phyloP scores from a whole-genome alignment of 2,329 filamentous ascomycete species.

The Cladosporium colombiae region DNA sequence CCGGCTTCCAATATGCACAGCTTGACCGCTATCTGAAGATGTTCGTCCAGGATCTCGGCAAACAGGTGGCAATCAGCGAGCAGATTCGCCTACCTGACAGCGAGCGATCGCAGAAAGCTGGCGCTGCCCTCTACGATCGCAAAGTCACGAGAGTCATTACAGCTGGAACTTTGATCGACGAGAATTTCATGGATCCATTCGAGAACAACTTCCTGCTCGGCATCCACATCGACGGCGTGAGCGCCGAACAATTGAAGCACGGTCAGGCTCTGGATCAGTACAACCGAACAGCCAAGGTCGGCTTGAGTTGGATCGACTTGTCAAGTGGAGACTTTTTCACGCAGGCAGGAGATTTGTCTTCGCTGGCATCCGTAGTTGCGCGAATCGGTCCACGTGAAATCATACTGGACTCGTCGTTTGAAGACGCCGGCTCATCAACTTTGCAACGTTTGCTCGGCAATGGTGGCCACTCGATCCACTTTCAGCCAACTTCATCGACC shows the following conservation, averaged over 20 bases:
- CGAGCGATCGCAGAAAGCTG: conserved; percentile 69
- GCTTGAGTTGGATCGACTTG: conserved; percentile 90
- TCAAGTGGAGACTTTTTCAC: conserved; percentile 95
- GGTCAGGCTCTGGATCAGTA: conserved; percentile 14
- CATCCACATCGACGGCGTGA: conserved; percentile 59
- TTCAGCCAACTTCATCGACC: conserved; percentile 52
- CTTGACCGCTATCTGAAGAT: conserved; percentile 90
- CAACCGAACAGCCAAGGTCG: conserved; percentile 53
- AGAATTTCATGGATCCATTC: conserved; percentile 94
- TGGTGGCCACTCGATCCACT: conserved; percentile 69
- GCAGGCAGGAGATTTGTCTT: conserved; percentile 69
- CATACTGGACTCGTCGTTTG: conserved; percentile 62
- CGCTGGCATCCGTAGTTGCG: conserved; percentile 77
- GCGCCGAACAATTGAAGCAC: conserved; percentile 9
- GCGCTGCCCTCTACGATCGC: conserved; percentile 81
- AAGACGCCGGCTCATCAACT: conserved; percentile 46
- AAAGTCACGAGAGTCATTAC: conserved; percentile 86
- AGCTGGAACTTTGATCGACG: conserved; percentile 92
- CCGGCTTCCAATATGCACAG: conserved; percentile 92
- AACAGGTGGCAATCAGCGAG: conserved; percentile 91
- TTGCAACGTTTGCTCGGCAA: conserved; percentile 36
- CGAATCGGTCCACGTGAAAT: conserved; percentile 84
- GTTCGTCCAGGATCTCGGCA: conserved; percentile 85
- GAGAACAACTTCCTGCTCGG: conserved; percentile 91
- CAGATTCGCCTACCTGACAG: conserved; percentile 64